Conservation (phyloP, 2,329 filamentous ascomycete species). For the Dothidotthia symphoricarpi region DNA sequence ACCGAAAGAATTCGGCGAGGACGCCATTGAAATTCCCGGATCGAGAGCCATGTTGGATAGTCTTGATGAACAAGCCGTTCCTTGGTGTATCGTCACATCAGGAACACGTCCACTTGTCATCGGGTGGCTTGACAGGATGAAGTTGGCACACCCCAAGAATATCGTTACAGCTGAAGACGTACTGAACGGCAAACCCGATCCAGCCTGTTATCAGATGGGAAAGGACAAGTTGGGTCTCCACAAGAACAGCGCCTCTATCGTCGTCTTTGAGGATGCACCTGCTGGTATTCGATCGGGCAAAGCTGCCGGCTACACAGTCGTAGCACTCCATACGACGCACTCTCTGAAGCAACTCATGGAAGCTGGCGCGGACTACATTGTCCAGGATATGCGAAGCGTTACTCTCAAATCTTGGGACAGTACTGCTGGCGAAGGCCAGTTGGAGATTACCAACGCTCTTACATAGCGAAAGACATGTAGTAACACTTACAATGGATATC, state of each 20-base stretch:
- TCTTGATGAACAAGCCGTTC: constrained; percentile 61
- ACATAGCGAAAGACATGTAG: constrained; percentile 15
- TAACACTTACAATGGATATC: constrained; percentile 7
- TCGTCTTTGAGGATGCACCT: constrained; percentile 88
- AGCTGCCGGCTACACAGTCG: constrained; percentile 78
- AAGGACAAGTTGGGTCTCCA: constrained; percentile 42
- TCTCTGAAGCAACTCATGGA: constrained; percentile 66
- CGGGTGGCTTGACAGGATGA: constrained; percentile 53
- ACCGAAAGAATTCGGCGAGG: constrained; percentile 70
- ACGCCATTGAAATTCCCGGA: constrained; percentile 84
- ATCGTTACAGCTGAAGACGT: constrained; percentile 54
- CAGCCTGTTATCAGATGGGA: constrained; percentile 50
- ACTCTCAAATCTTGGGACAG: constrained; percentile 57
- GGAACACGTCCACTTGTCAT: constrained; percentile 50
- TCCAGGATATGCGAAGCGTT: constrained; percentile 74
- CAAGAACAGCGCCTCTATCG: constrained; percentile 49
- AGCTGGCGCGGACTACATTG: constrained; percentile 85
- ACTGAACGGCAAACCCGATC: constrained; percentile 51
- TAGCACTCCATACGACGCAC: constrained; percentile 85
- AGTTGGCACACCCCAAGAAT: constrained; percentile 47
- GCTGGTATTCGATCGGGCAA: constrained; percentile 82
- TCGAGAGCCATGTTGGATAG: constrained; percentile 67
- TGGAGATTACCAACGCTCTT: constrained; percentile 67
- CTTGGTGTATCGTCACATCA: constrained; percentile 76
- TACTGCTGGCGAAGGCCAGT: constrained; percentile 58